Conservation (phyloP, 768 basidiomycete genomes). For the Trametes gibbosa region DNA sequence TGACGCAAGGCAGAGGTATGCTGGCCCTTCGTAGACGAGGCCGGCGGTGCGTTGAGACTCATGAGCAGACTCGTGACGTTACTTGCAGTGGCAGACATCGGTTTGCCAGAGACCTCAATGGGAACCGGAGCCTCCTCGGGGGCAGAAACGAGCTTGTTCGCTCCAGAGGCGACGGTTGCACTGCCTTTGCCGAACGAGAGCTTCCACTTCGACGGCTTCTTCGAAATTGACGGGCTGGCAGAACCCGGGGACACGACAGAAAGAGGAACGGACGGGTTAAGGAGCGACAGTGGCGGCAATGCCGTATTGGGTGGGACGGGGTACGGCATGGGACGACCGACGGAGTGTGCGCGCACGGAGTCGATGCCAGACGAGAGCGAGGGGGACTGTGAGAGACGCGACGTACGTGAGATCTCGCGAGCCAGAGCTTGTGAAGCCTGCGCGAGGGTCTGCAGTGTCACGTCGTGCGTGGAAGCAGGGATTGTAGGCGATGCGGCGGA, state of each 20-base stretch:
- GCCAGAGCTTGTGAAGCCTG: slow-evolving; percentile 80
- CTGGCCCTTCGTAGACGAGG: slow-evolving; percentile 5
- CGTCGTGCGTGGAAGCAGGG: slow-evolving; percentile 39
- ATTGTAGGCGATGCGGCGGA: slow-evolving; percentile 32
- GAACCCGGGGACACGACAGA: slow-evolving; percentile 23
- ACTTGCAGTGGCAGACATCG: slow-evolving; percentile 68
- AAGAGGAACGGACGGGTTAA: slow-evolving; percentile 37
- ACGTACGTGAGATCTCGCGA: slow-evolving; percentile 73
- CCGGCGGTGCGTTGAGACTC: slow-evolving; percentile 55
- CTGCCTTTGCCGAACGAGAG: slow-evolving; percentile 66
- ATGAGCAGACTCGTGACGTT: slow-evolving; percentile 77
- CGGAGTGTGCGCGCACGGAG: slow-evolving; percentile 20
- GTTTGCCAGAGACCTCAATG: slow-evolving; percentile 23
- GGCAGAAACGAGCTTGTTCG: slow-evolving; percentile 12
- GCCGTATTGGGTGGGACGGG: slow-evolving; percentile 6
- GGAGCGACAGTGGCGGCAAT: slow-evolving; percentile 13
- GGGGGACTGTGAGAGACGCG: slow-evolving; percentile 18
- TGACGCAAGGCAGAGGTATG: background rate
- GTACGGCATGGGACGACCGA: slow-evolving; percentile 1
- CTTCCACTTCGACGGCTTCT: slow-evolving; percentile 89
- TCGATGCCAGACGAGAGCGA: slow-evolving; percentile 13
- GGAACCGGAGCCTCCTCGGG: slow-evolving; percentile 15
- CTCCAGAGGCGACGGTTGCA: slow-evolving; percentile 16
- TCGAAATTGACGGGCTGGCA: slow-evolving; percentile 44
- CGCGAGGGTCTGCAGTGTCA: slow-evolving; percentile 68